Conservation (phyloP, 164 flowering plant genomes). For the Magnolia kwangsiensis region DNA sequence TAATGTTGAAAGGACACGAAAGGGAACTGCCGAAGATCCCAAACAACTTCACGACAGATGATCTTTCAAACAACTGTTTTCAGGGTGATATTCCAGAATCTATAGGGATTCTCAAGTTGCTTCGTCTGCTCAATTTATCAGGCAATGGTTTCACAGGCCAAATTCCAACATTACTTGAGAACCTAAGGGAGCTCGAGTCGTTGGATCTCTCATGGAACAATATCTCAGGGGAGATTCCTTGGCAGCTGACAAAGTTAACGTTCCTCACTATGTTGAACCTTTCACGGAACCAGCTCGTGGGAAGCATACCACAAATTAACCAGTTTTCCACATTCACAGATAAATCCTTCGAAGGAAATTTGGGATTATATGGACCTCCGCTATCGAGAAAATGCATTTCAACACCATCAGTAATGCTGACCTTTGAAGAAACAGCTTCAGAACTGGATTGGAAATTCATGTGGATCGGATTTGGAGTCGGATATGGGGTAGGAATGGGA, state of each 20-base stretch:
- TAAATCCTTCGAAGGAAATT: conserved; percentile 9
- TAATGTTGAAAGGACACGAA: too few species aligned
- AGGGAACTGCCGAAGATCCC: too few species aligned
- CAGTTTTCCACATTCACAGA: conserved; percentile 13
- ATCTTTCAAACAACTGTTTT: too few species aligned
- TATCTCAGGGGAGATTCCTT: conserved; percentile 15
- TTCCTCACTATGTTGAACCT: conserved; percentile 18
- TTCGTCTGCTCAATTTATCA: conserved; percentile 8
- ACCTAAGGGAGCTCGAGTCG: conserved; percentile 2
- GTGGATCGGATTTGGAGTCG: conserved; percentile 31
- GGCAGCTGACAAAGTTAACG: conserved; percentile 6
- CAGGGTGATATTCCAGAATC: too few species aligned
- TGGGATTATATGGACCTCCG: conserved; percentile 17
- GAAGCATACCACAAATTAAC: conserved; percentile 10
- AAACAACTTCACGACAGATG: too few species aligned
- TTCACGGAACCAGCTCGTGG: conserved; percentile 11
- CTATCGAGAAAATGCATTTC: not conserved
- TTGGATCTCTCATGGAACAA: conserved; percentile 16
- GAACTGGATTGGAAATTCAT: conserved; percentile 36
- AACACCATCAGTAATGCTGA: not conserved
- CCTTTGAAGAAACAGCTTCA: not conserved
- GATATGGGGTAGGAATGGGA: conserved; percentile 47
- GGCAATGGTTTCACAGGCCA: conserved; percentile 6
- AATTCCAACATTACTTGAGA: conserved; percentile 9
- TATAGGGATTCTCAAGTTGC: conserved; percentile 4